Base-by-base conservation (phyloP, 2,329 filamentous ascomycete species). In the Hymenoscyphus albidus region DNA sequence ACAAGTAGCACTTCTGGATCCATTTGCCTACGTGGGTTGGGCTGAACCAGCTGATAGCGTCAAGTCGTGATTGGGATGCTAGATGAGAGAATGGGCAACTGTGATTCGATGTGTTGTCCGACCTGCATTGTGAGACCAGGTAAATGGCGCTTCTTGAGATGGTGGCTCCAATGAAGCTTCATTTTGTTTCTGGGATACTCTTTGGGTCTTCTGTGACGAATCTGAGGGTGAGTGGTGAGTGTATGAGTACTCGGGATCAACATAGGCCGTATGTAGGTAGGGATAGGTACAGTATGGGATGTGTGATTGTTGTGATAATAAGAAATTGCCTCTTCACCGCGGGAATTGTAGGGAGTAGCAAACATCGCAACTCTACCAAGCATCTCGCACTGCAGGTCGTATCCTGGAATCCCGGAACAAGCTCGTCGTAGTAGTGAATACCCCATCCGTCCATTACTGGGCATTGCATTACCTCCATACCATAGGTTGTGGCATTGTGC, bases 281-380 rank as follows among this genome's bases (percentile, higher is more conserved):
- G 13, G 27, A 54, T 35, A 62, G 48, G 13, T 57, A 27, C 27
- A 39, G 27, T 2, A 56, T 55, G 35, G 55, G 35, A 35, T 35
- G 9, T 10, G 35, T 35, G 35, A 35, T 35, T 5, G 35, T 35
- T 35, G 3, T 35, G 35, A 35, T 35, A 4, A 65, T 62, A 59
- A 51, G 56, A 48, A 51, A 32, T 65, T 63, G 57, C 58, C 60
- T 61, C 58, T 65, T 62, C 63, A 61, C 54, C 63, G 58, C 62
- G 18, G 4, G 14, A 58, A 32, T 35, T 58, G 14, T 27, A 27
- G 27, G 27, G 27, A 27, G 27, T 27, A 2, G 4, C 13, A 35
- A 35, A 2, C 5, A 35, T 6, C 5, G 35, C 35, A 35, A 35
- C 35, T 27, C 27, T 27, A 27, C 27, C 27, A 27, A 27, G 35